Base-by-base conservation (phyloP, 2,329 filamentous ascomycete species). In the Hypocreales sp. region DNA sequence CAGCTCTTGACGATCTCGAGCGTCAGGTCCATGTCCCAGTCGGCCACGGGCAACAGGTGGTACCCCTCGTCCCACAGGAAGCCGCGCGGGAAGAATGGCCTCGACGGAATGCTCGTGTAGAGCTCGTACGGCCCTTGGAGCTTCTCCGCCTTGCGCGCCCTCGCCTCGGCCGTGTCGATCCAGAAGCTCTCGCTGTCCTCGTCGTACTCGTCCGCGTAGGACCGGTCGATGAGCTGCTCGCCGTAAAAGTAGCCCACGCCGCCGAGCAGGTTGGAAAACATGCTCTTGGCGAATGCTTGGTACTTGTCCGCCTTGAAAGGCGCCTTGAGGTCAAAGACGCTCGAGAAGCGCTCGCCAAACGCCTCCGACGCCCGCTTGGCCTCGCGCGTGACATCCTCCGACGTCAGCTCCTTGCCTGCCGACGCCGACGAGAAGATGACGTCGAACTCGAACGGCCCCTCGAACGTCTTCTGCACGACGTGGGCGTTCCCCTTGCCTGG, bases 31-130 rank as follows among this genome's bases (percentile, higher is more conserved):
- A 84, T 72, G 47, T 98, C 90, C 80, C 86, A 98, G 38, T 98
- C 87, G 13, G 83, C 68, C 29, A 98, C 76, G 2, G 86, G 86
- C 25, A 93, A 61, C 20, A 98, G 61, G 45, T 98, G 90, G 55
- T 95, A 98, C 1, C 90, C 90, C 51, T 98, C 90, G 42, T 98
- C 90, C 90, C 90, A 98, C 4, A 95, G 64, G 50, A 98, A 98
- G 1, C 90, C 90, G 34, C 90, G 70, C 2, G 90, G 90, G 55
- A 98, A 98, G 60, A 98, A 98, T 0, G 90, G 81, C 5, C 90
- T 67, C 7, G 87, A 95, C 0, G 90, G 90, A 31, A 95, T 77
- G 41, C 76, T 82, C 6, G 86, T 92, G 48, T 86, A 95, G 3
- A 98, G 68, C 49, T 93, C 82, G 29, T 77, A 81, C 2, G 87